Percentiles rank a stretch among this genome's conserved stretches.
Evolutionary conservation across 2,329 filamentous ascomycete species (phyloP).

Genomic region (Thermoascus crustaceus): DNA sequence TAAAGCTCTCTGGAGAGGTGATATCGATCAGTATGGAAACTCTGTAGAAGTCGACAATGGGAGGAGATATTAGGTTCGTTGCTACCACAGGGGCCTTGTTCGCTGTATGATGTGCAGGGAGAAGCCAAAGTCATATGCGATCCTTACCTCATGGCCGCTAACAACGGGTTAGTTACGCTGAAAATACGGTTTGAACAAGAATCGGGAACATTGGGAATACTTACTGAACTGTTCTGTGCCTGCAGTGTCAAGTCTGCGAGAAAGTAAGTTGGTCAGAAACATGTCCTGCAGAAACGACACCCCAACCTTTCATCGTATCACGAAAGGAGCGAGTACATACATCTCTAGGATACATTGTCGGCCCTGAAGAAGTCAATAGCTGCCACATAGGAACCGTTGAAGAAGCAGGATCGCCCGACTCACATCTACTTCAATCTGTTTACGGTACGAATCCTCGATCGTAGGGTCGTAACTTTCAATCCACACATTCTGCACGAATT

Average conservation of each 20-base stretch:
- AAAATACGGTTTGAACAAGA: conserved; percentile 1
- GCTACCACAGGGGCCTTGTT: background rate
- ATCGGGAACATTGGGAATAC: conserved; percentile 26
- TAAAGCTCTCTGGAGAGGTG: conserved; percentile 58
- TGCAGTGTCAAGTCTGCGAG: conserved; percentile 68
- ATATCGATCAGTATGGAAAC: background rate
- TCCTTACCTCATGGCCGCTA: conserved; percentile 51
- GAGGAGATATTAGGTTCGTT: conserved; percentile 18
- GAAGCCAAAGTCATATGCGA: background rate
- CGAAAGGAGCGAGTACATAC: conserved; percentile 42
- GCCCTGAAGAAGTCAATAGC: conserved; percentile 49
- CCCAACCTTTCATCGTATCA: conserved; percentile 4
- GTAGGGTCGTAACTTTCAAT: conserved; percentile 86
- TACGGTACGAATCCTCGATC: conserved; percentile 80
- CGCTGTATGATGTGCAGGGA: background rate
- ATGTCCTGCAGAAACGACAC: conserved; percentile 5
- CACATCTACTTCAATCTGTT: conserved; percentile 85
- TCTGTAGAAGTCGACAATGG: too few species aligned
- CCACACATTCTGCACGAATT: conserved; percentile 92
- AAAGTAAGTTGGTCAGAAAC: conserved; percentile 3
- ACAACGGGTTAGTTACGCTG: conserved; percentile 3
- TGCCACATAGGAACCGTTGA: conserved; percentile 1
- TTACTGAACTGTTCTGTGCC: conserved; percentile 89
- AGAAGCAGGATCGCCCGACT: conserved; percentile 39
- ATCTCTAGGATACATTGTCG: conserved; percentile 86